Evolutionary conservation across 2,329 filamentous ascomycete genomes (phyloP), one percentile per base, ranked within the genome.

Genomic region (Xylariales sp.): DNA sequence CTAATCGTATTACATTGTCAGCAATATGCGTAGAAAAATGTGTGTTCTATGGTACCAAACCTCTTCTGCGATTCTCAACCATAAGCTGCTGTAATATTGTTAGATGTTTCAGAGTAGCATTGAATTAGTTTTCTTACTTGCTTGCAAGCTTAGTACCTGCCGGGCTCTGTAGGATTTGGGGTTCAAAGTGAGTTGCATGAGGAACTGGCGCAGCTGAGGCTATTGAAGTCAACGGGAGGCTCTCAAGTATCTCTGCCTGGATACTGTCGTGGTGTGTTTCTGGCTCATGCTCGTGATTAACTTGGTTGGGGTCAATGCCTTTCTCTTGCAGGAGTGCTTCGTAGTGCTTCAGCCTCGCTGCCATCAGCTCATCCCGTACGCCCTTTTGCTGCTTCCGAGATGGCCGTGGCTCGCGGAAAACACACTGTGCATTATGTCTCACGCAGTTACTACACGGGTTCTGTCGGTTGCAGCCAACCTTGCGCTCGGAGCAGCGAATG

Each of bases 401-500:
- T 30, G 40, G 43, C n/a, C 37, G 45, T 25, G 48, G 29, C 5
- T 39, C 32, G 21, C 40, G 41, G 32, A 44, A 53, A 17, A 44
- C 30, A 34, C 59, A 63, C 40, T 56, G 44, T 11, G 42, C 47
- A 2, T 50, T 44, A 17, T 49, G 40, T 30, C 51, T 60, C 19
- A 41, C 44, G 37, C 59, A 63, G 31, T 57, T 53, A 7, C 47
- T 38, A 37, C 59, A 63, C 3, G 60, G 60, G n/a, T 45, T 59
- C 18, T 51, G 53, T 12, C 56, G 54, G 36, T 63, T 57, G 40
- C 60, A 62, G 21, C 41, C 41, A 39, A 63, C 56, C 42, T 63
- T 63, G 27, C 60, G 54, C 32, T 56, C 36, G 28, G 45, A 40
- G 29, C 47, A 50, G 17, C 43, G 47, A 11, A 44, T 37, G 36